Conservation (phyloP, 2,329 filamentous ascomycete genomes). For the Diplodia intermedia region DNA sequence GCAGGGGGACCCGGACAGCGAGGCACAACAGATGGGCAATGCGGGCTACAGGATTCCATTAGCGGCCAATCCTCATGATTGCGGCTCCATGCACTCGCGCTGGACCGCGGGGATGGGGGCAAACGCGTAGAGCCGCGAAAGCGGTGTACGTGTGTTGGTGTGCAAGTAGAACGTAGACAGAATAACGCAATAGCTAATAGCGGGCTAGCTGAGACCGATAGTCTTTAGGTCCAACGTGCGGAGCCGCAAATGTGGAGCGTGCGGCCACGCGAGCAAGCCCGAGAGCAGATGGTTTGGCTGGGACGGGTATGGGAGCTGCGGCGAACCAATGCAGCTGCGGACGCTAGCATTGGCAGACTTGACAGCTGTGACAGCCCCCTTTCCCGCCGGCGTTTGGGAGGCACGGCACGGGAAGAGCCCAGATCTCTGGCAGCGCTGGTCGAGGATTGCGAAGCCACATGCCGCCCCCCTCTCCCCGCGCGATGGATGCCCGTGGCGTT, state of each 20-base stretch:
- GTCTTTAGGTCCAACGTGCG: constrained; percentile 6
- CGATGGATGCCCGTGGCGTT: background rate
- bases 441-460: background rate
- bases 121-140: background rate
- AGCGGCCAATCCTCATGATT: background rate
- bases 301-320: too few species aligned
- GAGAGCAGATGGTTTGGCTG: too few species aligned
- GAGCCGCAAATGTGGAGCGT: constrained; percentile 28
- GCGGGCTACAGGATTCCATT: background rate
- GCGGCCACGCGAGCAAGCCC: constrained; percentile 11
- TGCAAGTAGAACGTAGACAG: background rate
- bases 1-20: background rate
- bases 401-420: background rate
- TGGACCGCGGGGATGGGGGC: background rate
- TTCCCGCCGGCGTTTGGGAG: background rate
- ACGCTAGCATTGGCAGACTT: background rate
- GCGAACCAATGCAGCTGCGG: background rate
- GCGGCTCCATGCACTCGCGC: background rate
- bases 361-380: background rate
- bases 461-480: background rate
- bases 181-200: background rate
- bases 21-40: background rate
- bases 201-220: background rate
- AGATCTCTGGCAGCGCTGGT: background rate
- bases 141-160: background rate